Conservation (phyloP, 2,329 filamentous ascomycete species). For the Acrocalymma vagum region DNA sequence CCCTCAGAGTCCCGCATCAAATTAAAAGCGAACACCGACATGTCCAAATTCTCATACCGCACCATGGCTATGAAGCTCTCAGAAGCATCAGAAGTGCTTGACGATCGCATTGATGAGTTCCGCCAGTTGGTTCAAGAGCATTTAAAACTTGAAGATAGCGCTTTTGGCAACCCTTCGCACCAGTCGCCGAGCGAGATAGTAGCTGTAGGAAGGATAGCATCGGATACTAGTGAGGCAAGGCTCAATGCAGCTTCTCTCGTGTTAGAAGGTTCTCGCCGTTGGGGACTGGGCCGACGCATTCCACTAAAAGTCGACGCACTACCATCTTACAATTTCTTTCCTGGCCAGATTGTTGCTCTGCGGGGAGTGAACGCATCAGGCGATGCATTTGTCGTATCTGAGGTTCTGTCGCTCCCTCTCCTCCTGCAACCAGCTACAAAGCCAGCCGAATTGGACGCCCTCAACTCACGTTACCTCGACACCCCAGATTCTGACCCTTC, state of each 20-base stretch:
- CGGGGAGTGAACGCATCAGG: slow-evolving; percentile 88
- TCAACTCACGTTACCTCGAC: slow-evolving; percentile 74
- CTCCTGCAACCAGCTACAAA: slow-evolving; percentile 78
- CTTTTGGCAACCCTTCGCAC: slow-evolving; percentile 85
- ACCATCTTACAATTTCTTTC: slow-evolving; percentile 82
- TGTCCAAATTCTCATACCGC: slow-evolving; percentile 90
- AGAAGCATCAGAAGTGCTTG: slow-evolving; percentile 89
- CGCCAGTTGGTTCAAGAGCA: slow-evolving; percentile 75
- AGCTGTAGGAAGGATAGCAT: slow-evolving; percentile 90
- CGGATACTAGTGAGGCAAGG: slow-evolving; percentile 84
- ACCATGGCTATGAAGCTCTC: slow-evolving; percentile 94
- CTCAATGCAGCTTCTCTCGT: slow-evolving; percentile 86
- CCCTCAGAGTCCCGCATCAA: slow-evolving; percentile 81
- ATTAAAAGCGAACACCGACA: slow-evolving; percentile 84
- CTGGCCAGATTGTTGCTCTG: slow-evolving; percentile 90
- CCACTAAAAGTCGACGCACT: slow-evolving; percentile 79
- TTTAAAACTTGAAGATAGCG: slow-evolving; percentile 77
- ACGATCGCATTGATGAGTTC: slow-evolving; percentile 95
- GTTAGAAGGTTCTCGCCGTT: slow-evolving; percentile 85
- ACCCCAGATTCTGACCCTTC: slow-evolving; percentile 63
- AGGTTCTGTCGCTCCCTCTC: slow-evolving; percentile 78
- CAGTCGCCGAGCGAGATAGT: slow-evolving; percentile 88
- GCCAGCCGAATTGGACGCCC: slow-evolving; percentile 69
- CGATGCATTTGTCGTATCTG: slow-evolving; percentile 79
- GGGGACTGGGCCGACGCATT: slow-evolving; percentile 82